Conservation (phyloP, 768 basidiomycete species). For the Mycena vitilis region DNA sequence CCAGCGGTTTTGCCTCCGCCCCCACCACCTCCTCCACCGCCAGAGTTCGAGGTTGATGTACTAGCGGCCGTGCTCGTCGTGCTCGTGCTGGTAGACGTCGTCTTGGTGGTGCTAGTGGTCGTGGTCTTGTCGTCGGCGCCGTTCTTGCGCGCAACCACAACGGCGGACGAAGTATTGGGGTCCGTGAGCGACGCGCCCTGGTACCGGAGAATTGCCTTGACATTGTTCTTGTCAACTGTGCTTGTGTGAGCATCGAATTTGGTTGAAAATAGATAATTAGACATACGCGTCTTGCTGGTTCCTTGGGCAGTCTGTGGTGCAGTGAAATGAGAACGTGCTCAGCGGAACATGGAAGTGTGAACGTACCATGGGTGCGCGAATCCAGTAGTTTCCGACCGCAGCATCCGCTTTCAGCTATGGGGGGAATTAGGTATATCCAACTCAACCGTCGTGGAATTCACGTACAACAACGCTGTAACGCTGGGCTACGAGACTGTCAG, state of each 20-base stretch:
- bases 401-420: conserved; percentile 44
- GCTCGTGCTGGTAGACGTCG: too few species aligned
- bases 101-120: too few species aligned
- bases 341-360: background rate
- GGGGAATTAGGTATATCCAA: background rate
- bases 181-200: conserved; percentile 51
- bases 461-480: conserved; percentile 29
- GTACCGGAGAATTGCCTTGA: conserved; percentile 51
- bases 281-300: background rate
- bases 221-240: conserved; percentile 45
- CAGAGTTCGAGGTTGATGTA: too few species aligned
- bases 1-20: background rate
- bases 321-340: too few species aligned
- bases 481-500: conserved; percentile 7
- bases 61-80: too few species aligned
- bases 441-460: too few species aligned
- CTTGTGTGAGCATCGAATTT: background rate
- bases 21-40: background rate
- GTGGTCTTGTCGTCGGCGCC: too few species aligned
- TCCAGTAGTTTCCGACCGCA: conserved; percentile 54
- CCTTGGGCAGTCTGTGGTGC: conserved; percentile 10
- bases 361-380: conserved; percentile 47
- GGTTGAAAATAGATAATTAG: too few species aligned
- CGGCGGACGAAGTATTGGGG: conserved; percentile 41
- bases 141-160: background rate